Base-by-base conservation (phyloP, 371 early-diverging fungal species). In the Polyrhizophydium stewartii region DNA sequence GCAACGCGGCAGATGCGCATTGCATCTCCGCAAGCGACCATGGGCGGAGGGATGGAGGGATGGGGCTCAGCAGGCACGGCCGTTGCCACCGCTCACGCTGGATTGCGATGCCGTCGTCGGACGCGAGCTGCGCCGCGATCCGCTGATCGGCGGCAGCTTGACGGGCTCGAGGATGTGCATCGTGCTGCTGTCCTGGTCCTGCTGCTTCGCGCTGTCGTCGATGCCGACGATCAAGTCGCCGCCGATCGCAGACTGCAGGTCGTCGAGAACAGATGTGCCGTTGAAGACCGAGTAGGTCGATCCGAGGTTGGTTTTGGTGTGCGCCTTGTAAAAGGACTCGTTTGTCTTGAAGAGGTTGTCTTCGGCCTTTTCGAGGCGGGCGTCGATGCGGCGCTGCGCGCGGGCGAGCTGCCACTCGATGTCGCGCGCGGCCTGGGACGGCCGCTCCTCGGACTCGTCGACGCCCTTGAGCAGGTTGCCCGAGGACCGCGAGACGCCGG, bases 301-400 rank as follows among this genome's bases (percentile, higher is more conserved):
- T 46, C 60, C 60, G 10, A 10, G 13, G 37, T 22, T 28, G 2
- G 40, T 33, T 1, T 56, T 30, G 16, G 28, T 13, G n/a, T 61
- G 33, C 45, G 41, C 61, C 33, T 40, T 51, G 37, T 55, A 58
- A 2, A 61, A 35, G 13, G 24, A 25, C 7, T 61, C 55, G 17
- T 30, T 53, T 12, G 30, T 53, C 33, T 61, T 22, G 17, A 17
- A 53, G 19, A 61, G 43, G 33, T 61, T 61, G n/a, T 61, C 55
- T 41, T 61, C 61, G 7, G 61, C 61, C 9, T 37, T 28, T 22
- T 58, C 61, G 22, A 61, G 55, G 10, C 35, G 56, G 22, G 56
- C 45, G 27, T 52, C 47, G 21, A 55, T 40, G 56, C 35, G 53
- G 45, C 47, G 32, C 24, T 59, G 40, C 28, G 22, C 41, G 16